Evolutionary conservation across 192 early-diverging fungal species (phyloP).

Genomic region (Coemansia sp.): DNA sequence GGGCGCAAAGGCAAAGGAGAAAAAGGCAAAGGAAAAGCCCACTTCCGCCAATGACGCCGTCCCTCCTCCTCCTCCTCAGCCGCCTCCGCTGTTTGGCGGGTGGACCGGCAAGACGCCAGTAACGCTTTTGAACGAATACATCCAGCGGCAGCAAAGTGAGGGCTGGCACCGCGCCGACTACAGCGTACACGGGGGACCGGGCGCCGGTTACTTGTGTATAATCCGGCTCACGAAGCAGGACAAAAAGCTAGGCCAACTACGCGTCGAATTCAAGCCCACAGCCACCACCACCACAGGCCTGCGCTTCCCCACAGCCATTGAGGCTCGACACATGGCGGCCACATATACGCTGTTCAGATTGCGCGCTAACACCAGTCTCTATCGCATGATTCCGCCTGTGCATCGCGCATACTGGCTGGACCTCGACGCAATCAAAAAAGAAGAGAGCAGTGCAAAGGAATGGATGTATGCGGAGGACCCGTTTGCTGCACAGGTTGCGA

Average conservation of each 20-base stretch:
- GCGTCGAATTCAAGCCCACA: constrained; percentile 14
- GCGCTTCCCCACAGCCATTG: constrained; percentile 32
- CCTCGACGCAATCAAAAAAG: constrained; percentile 49
- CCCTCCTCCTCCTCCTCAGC: no score
- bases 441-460: neutral
- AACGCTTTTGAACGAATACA: constrained; percentile 76
- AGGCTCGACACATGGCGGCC: constrained; percentile 71
- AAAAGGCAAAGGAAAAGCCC: neutral
- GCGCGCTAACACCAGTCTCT: constrained; percentile 62
- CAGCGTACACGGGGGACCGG: constrained; percentile 64
- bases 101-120: constrained; percentile 92
- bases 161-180: constrained; percentile 75
- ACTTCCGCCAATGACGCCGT: no score
- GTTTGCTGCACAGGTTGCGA: constrained; percentile 64
- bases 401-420: constrained; percentile 76
- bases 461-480: constrained; percentile 80
- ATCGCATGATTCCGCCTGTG: constrained; percentile 74
- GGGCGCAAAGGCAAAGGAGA: constrained; percentile 3
- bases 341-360: constrained; percentile 82
- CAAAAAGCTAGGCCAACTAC: constrained; percentile 28
- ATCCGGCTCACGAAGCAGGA: constrained; percentile 30
- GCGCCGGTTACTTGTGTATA: constrained; percentile 61
- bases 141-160: constrained; percentile 61
- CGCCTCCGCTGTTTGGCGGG: constrained; percentile 60
- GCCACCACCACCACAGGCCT: neutral